Evolutionary conservation across 148 eudicot species (phyloP), one percentile per base, ranked within the genome.

Genomic region (Hydrangea macrophylla): DNA sequence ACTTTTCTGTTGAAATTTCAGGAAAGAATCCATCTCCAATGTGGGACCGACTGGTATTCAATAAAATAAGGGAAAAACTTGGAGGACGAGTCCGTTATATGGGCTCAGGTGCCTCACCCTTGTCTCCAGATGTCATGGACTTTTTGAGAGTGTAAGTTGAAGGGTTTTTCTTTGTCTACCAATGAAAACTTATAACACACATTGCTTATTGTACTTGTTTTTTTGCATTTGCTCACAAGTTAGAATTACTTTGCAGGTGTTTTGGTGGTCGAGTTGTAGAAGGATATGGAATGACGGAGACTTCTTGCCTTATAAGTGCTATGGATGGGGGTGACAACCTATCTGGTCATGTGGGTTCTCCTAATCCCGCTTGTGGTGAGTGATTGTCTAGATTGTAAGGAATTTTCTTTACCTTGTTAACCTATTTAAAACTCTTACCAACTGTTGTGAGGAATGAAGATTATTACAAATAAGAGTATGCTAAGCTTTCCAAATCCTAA

Each of bases 271-370:
- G 5, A 62, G 87, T 88, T 67, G 23, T 84, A 39, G 96, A 92
- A 85, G 96, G 92, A 71, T 92, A 92, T 74, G 98, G 98, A 61
- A 92, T 92, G 98, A 92, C 98, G n/a, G 98, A 92, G 79, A 77
- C 88, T 53, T 83, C 98, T 60, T 90, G 94, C 78, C 83, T 83
- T 37, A 90, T 92, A 81, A 86, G 79, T 72, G 69, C 73, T 58
- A 90, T 88, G 98, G 88, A 88, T 30, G 76, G 78, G 70, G 75
- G 78, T 13, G 98, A 92, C 74, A 70, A 22, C 68, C 42, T 75
- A 73, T 84, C 87, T 74, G 98, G 98, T 70, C 98, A 92, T 80
- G 96, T 92, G 54, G 98, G 98, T 63, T 79, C 90, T 56, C 98
- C 98, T 61, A 88, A 77, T 76, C 86, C 96, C 75, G 86, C 89